Evolutionary conservation across 2,329 filamentous ascomycete species (phyloP).

Genomic region (Berkeleyomyces rouxiae): DNA sequence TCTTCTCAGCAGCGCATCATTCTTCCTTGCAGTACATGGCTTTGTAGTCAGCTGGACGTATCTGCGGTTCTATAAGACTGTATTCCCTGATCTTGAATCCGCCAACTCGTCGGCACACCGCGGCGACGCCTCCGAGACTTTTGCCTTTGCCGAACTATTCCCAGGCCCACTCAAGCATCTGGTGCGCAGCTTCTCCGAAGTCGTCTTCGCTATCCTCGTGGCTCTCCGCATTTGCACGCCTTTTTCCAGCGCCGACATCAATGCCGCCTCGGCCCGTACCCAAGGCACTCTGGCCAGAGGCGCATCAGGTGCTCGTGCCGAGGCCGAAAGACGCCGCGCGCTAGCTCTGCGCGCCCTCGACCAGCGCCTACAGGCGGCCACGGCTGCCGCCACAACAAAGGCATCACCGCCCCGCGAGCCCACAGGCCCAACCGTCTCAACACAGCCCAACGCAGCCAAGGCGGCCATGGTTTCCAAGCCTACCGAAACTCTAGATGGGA

Average conservation of each 20-base stretch:
- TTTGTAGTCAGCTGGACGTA: conserved; percentile 88
- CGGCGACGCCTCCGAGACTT: conserved; percentile 90
- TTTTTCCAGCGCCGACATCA: conserved; percentile 67
- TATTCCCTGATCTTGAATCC: conserved; percentile 51
- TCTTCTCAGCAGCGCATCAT: conserved; percentile 49
- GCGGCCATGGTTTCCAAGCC: conserved; percentile 41
- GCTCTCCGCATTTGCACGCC: conserved; percentile 65
- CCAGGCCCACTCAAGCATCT: conserved; percentile 67
- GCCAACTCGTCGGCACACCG: conserved; percentile 44
- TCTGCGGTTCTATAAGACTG: conserved; percentile 80
- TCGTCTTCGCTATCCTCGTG: conserved; percentile 59
- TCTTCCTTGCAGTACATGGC: conserved; percentile 64
- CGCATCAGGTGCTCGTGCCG: conserved; percentile 58
- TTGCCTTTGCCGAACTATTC: conserved; percentile 92
- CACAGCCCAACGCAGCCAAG: conserved; percentile 38
- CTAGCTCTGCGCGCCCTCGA: conserved; percentile 83
- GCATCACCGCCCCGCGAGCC: conserved; percentile 22
- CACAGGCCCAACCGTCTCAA: conserved; percentile 39
- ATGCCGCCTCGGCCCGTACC: conserved; percentile 50
- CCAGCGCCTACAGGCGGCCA: conserved; percentile 76
- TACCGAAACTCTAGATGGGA: conserved; percentile 47
- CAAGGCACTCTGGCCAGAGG: conserved; percentile 42
- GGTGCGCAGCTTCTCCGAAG: conserved; percentile 55
- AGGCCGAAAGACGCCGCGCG: conserved; percentile 78
- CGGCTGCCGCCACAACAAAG: conserved; percentile 28